phyloP scores from a whole-genome alignment of 768 basidiomycete genomes.

The Pisolithus marmoratus region DNA sequence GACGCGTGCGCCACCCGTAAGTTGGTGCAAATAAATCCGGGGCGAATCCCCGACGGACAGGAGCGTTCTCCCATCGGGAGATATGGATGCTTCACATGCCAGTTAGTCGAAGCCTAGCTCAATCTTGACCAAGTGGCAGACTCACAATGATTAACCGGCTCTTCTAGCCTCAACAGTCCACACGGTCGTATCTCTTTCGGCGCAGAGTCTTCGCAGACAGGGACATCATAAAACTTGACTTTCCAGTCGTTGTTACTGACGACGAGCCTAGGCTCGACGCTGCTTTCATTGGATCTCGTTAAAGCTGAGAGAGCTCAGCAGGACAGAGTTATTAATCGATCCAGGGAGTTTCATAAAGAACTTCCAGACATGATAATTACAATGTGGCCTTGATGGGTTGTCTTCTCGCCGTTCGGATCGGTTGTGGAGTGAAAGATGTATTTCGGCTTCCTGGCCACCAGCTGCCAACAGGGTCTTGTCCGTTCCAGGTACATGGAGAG shows the following conservation, averaged over 20 bases:
- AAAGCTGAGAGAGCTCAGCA: constrained; percentile 59
- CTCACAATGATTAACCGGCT: constrained; percentile 80
- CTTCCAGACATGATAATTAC: constrained; percentile 40
- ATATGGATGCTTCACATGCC: constrained; percentile 64
- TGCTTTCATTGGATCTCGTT: constrained; percentile 54
- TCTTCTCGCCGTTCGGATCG: constrained; percentile 15
- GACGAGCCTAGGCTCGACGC: constrained; percentile 68
- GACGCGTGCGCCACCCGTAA: constrained; percentile 58
- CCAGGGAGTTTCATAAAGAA: constrained; percentile 48
- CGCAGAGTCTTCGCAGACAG: constrained; percentile 41
- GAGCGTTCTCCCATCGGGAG: constrained; percentile 81
- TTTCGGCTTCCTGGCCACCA: constrained; percentile 68
- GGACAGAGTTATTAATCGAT: constrained; percentile 80
- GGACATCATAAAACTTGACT: constrained; percentile 76
- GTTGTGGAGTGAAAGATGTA: constrained; percentile 54
- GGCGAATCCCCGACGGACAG: constrained; percentile 90
- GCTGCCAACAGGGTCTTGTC: constrained; percentile 64
- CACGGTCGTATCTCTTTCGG: constrained; percentile 42
- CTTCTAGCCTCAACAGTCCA: constrained; percentile 52
- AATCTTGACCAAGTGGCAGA: constrained; percentile 8
- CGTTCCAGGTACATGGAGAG: constrained; percentile 45
- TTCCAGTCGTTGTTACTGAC: constrained; percentile 85
- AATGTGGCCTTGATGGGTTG: constrained; percentile 6
- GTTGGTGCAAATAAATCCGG: constrained; percentile 75
- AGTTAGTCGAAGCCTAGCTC: constrained; percentile 6